These are phyloP conservation scores for Tephrocybe sp. DNA, from an alignment of 768 basidiomycete species.

Conservation along the genomic window DNA sequence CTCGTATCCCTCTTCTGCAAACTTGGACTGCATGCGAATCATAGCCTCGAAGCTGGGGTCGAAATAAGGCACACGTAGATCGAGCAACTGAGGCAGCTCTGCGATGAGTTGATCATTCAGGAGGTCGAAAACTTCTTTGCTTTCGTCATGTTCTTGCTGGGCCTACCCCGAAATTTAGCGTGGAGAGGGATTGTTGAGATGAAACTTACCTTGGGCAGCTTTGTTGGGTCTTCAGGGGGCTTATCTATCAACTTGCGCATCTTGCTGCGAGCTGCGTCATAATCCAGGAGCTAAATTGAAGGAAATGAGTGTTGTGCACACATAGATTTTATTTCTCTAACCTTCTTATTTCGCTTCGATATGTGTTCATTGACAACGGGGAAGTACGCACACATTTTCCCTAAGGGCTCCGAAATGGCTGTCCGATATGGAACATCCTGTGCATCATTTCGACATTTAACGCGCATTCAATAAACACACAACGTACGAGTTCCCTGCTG, in stretches of 20 bases:
- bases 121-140: slow-evolving; percentile 90
- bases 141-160: slow-evolving; percentile 94
- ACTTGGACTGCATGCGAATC: slow-evolving; percentile 97
- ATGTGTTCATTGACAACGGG: slow-evolving; percentile 94
- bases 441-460: no score
- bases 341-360: slow-evolving; percentile 95
- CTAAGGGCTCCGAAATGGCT: slow-evolving; percentile 92
- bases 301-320: neutral
- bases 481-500: slow-evolving; percentile 76
- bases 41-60: slow-evolving; percentile 99
- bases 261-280: slow-evolving; percentile 89
- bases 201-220: slow-evolving; percentile 60
- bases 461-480: neutral
- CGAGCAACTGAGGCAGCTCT: slow-evolving; percentile 90
- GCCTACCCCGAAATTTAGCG: slow-evolving; percentile 45
- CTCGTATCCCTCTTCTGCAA: slow-evolving; percentile 98
- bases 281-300: slow-evolving; percentile 72
- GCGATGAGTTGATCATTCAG: slow-evolving; percentile 90
- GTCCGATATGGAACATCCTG: slow-evolving; percentile 95
- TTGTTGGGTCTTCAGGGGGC: slow-evolving; percentile 90
- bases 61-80: slow-evolving; percentile 95
- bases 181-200: neutral
- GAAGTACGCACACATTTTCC: slow-evolving; percentile 96
- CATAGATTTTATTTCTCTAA: slow-evolving; percentile 23
- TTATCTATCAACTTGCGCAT: slow-evolving; percentile 90